phyloP scores from a whole-genome alignment of 306 rosid genomes.

The Oemleria cerasiformis region DNA sequence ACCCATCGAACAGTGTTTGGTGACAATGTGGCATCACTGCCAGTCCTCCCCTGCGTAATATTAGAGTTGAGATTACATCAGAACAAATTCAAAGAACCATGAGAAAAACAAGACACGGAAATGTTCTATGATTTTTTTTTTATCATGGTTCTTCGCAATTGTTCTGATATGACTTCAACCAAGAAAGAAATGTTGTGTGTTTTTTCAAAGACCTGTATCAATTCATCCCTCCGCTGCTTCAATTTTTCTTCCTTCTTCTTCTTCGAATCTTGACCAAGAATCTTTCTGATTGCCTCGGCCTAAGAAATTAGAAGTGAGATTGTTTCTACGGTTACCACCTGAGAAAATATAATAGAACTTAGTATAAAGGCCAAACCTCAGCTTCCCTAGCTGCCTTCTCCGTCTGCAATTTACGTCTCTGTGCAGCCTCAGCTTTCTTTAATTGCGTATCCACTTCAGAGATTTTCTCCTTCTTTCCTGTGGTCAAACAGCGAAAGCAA shows the following conservation, averaged over 20 bases:
- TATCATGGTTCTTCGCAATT: too few species aligned
- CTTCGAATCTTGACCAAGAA: slow-evolving; percentile 57
- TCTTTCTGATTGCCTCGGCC: slow-evolving; percentile 64
- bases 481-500: slow-evolving; percentile 19
- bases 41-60: slow-evolving; percentile 41
- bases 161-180: too few species aligned
- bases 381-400: slow-evolving; percentile 57
- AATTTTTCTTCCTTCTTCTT: slow-evolving; percentile 59
- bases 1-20: slow-evolving; percentile 49
- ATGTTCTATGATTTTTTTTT: not conserved
- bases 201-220: slow-evolving; percentile 31
- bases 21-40: slow-evolving; percentile 33
- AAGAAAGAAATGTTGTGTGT: not conserved
- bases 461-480: slow-evolving; percentile 43
- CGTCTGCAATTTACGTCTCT: slow-evolving; percentile 50
- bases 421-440: slow-evolving; percentile 60
- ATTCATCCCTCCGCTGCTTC: slow-evolving; percentile 42
- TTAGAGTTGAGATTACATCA: not conserved
- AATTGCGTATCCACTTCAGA: slow-evolving; percentile 54
- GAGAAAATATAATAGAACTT: slow-evolving; percentile 3
- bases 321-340: slow-evolving; percentile 4
- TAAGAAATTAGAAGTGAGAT: slow-evolving; percentile 25
- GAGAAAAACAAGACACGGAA: not conserved
- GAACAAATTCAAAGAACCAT: not conserved
- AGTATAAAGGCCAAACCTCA: slow-evolving; percentile 43